Evolutionary conservation across 139 green algal genomes (phyloP), one percentile per base, ranked within the genome.

Genomic region (Micromonas commoda): DNA sequence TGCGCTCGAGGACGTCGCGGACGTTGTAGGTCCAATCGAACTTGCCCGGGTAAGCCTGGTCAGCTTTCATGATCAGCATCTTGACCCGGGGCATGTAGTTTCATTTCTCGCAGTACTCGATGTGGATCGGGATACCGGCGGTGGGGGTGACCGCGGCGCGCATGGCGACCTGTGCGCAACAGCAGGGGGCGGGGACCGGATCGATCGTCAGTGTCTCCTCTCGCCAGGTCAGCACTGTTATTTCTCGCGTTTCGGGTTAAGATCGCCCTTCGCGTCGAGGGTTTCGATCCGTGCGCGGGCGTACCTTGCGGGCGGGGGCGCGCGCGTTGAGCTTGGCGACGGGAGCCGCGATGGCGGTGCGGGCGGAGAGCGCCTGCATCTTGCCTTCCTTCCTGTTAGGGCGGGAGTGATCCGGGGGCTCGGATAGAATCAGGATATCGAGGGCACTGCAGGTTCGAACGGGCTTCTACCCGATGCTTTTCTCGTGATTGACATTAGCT

Each of bases 31-130:
- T 81, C n/a, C 38, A 74, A 31, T 73, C 53, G 33, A 81, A 81
- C 76, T 81, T 81, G 1, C 76, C 76, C 63, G 76, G 76, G 52
- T 52, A 68, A 28, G 37, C 76, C 76, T 45, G 64, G 39, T 81
- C 63, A 6, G 68, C 64, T 34, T 81, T 81, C 3, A 24, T 38
- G 38, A 74, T 76, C 24, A 81, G 76, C 64, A 81, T 75, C 34
- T 75, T 76, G 16, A 81, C 64, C n/a, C 76, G 76, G 21, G 76
- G 76, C 9, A 69, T 45, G 76, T 81, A 81, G 76, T 81, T 81
- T 81, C 76, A 81, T 45, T 81, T 81, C 33, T 81, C 76, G 64
- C 76, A 81, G 64, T 81, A 81, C 64, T 81, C 64, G 57, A 80
- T 69, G 74, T 80, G 74, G 1, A 80, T 37, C 2, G 74, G 74